Conservation (phyloP, 2,329 filamentous ascomycete species). For the Ascochyta viciae-villosae region DNA sequence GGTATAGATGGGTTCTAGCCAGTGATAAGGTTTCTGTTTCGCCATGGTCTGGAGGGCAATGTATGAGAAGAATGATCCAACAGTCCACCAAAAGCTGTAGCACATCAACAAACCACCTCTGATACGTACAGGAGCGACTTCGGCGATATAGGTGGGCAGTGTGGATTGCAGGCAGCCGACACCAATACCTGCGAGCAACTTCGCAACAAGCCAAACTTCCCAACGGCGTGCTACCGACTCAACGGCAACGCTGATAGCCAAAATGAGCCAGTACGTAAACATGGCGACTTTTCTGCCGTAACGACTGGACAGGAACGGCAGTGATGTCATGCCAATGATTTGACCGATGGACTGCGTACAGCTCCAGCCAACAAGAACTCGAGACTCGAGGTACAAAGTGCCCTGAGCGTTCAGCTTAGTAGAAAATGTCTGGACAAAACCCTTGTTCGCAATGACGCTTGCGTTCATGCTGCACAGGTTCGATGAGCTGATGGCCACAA, state of each 20-base stretch:
- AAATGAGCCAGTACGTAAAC: conserved; percentile 46
- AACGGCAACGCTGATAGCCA: conserved; percentile 37
- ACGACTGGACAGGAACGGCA: conserved; percentile 47
- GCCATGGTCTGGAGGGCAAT: conserved; percentile 51
- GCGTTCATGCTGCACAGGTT: not conserved
- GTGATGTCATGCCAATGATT: conserved; percentile 24
- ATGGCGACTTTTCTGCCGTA: conserved; percentile 49
- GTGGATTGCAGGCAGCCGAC: conserved; percentile 26
- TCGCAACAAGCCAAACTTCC: not conserved
- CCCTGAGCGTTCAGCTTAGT: not conserved
- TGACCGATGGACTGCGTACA: conserved; percentile 51
- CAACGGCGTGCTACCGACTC: not conserved
- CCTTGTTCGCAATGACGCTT: not conserved
- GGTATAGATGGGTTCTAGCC: not conserved
- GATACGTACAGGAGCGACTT: conserved; percentile 52
- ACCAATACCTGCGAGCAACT: not conserved
- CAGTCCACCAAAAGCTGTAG: conserved; percentile 49
- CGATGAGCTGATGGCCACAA: no score
- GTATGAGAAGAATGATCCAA: conserved; percentile 54
- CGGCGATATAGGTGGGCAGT: conserved; percentile 52
- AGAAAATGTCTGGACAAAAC: not conserved
- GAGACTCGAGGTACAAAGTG: conserved; percentile 30
- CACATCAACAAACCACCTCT: conserved; percentile 51
- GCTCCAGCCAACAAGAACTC: conserved; percentile 52
- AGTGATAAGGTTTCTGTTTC: conserved; percentile 2